phyloP scores from a whole-genome alignment of 768 basidiomycete genomes.

The Tricholoma furcatifolium region DNA sequence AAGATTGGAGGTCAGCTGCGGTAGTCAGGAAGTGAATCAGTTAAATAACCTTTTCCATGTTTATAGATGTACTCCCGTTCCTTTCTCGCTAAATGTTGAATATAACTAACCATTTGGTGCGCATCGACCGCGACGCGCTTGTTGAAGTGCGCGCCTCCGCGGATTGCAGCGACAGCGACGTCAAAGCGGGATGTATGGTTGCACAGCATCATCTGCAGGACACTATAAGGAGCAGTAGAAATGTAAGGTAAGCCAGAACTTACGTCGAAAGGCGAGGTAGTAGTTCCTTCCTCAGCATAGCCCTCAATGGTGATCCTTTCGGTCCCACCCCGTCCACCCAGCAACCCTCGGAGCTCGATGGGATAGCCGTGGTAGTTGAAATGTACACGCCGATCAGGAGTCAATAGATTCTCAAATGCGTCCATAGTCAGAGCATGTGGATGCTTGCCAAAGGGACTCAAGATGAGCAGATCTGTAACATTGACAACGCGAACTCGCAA shows the following conservation, averaged over 20 bases:
- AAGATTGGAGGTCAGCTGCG: not conserved
- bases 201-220: slow-evolving; percentile 67
- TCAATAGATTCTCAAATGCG: slow-evolving; percentile 72
- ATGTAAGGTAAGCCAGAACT: slow-evolving; percentile 17
- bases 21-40: not conserved
- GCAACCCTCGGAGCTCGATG: slow-evolving; percentile 64
- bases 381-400: slow-evolving; percentile 62
- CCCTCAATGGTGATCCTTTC: slow-evolving; percentile 58
- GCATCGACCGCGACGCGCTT: slow-evolving; percentile 53
- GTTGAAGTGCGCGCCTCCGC: slow-evolving; percentile 52
- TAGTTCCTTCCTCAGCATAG: slow-evolving; percentile 74
- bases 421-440: slow-evolving; percentile 68
- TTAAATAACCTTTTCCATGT: slow-evolving; percentile 51
- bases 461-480: slow-evolving; percentile 86
- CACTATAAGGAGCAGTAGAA: not conserved
- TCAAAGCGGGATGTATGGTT: slow-evolving; percentile 69
- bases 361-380: slow-evolving; percentile 88
- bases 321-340: slow-evolving; percentile 53
- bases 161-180: slow-evolving; percentile 60
- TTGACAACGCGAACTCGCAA: slow-evolving; percentile 87
- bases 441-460: slow-evolving; percentile 66
- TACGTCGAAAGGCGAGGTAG: slow-evolving; percentile 80
- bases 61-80: slow-evolving; percentile 60
- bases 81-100: slow-evolving; percentile 61
- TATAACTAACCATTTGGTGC: slow-evolving; percentile 53